These are phyloP conservation scores for Chytridium lagenaria DNA, from an alignment of 371 early-diverging fungal genomes.

Conservation along the genomic window DNA sequence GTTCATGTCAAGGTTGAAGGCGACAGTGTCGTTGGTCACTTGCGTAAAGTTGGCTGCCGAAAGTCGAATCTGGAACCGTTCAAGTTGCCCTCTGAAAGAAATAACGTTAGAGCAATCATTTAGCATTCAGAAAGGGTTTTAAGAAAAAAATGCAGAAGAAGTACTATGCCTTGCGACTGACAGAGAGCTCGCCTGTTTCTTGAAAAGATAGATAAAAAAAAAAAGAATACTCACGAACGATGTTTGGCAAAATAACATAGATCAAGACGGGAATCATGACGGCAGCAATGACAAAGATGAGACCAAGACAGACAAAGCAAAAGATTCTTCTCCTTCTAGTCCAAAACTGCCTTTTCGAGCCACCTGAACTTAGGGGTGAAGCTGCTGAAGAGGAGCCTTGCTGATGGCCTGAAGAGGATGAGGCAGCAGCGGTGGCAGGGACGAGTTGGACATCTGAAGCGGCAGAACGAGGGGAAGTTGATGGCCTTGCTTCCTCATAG, in stretches of 20 bases:
- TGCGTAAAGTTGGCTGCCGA: neutral
- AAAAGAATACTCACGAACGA: slow-evolving; percentile 6
- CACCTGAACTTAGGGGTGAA: neutral
- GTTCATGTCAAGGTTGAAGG: neutral
- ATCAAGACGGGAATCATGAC: slow-evolving; percentile 14
- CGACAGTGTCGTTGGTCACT: too few species aligned
- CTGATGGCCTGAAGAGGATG: neutral
- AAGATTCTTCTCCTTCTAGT: slow-evolving; percentile 4
- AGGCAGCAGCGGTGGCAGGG: slow-evolving; percentile 3
- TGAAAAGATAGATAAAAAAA: neutral
- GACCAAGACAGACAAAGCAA: slow-evolving; percentile 11
- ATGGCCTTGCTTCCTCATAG: too few species aligned
- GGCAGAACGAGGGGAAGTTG: neutral
- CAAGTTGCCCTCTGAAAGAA: slow-evolving; percentile 10
- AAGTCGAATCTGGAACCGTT: slow-evolving; percentile 6
- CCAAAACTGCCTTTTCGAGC: slow-evolving; percentile 8
- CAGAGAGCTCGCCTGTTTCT: too few species aligned
- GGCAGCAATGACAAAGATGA: slow-evolving; percentile 7
- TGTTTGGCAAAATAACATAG: slow-evolving; percentile 11
- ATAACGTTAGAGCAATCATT: too few species aligned
- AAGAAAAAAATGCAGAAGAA: too few species aligned
- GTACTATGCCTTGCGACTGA: too few species aligned
- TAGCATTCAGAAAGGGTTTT: too few species aligned
- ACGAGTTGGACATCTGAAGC: neutral
- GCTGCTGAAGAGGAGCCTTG: neutral